These are phyloP conservation scores for Starmerella powellii DNA, from an alignment of 805 yeast genomes.

Conservation along the genomic window DNA sequence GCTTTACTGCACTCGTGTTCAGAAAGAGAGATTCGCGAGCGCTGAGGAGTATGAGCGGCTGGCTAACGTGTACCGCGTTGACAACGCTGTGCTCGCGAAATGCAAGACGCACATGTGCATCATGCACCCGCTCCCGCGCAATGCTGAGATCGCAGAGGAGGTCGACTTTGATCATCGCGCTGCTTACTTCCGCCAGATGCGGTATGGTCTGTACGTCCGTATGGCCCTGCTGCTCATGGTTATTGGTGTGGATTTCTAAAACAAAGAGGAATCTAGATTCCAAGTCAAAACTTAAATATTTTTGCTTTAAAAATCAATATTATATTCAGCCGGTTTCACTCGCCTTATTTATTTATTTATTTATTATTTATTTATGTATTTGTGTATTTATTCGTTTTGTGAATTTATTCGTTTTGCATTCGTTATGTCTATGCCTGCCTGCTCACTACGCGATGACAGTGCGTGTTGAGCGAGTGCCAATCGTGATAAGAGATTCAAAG, in stretches of 20 bases:
- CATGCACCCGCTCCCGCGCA: conserved; percentile 98
- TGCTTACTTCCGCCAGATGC: conserved; percentile 99
- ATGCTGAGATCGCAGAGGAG: conserved; percentile 90
- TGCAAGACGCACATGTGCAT: conserved; percentile 98
- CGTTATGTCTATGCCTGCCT: conserved; percentile 1
- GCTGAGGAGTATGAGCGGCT: conserved; percentile 69
- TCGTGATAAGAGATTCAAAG: no score
- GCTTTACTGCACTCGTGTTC: conserved; percentile 94
- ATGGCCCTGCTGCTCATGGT: conserved; percentile 99
- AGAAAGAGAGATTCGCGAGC: conserved; percentile 84
- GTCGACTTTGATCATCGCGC: conserved; percentile 99
- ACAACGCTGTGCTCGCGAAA: conserved; percentile 75
- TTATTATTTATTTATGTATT: conserved; percentile 12
- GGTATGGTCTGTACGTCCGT: conserved; percentile 94
- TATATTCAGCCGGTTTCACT: conserved; percentile 4
- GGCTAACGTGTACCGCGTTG: conserved; percentile 84
- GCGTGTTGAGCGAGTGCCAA: no score
- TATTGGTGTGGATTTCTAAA: conserved; percentile 75
- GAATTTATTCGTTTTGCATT: conserved; percentile 1
- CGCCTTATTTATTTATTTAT: conserved; percentile 11
- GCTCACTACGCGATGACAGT: no score
- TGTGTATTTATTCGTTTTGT: conserved; percentile 7
- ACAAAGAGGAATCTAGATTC: not conserved
- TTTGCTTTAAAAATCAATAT: conserved; percentile 7
- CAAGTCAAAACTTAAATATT: not conserved